Evolutionary conservation across 306 rosid species (phyloP), one percentile per base, ranked within the genome.

Genomic region (Trichosanthes truncata): DNA sequence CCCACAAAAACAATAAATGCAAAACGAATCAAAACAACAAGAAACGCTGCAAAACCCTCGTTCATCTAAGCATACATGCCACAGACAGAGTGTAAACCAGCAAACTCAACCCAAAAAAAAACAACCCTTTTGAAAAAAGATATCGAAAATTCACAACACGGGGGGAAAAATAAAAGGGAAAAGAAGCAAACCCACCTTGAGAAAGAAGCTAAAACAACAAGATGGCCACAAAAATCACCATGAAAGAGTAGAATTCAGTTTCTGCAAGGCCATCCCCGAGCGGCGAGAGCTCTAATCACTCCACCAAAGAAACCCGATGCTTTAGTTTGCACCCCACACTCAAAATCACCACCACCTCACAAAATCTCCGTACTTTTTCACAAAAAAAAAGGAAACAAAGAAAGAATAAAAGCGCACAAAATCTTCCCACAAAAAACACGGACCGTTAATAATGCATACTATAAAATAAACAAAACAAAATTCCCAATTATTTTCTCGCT

Each of bases 261-360:
- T 74, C 88, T 23, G 89, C 90, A 80, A 80, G 79, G 80, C 88
- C 87, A 83, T 81, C 46, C 81, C 85, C 36, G n/a, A 71, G 56
- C 76, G 36, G 55, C 77, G 77, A 83, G 83, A 35, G 13, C 40
- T 15, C 41, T 33, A 73, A 86, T 33, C 76, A 85, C 85, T 82
- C 89, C 89, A 84, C 90, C 96, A 87, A 85, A 92, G n/a, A 69
- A 69, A 90, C 84, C 81, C 79, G 80, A 83, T 87, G 82, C 75
- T 82, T 57, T 46, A 76, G 86, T 85, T 71, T 66, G 72, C 86
- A 80, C 26, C 78, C 23, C 55, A 78, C 60, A 76, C 86, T 71
- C 35, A 49, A 85, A 84, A 78, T 78, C 93, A 82, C 52, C 86
- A 86, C 91, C 82, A 77, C 94, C 95, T 88, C 87, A 89, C 72